phyloP scores from a whole-genome alignment of 108 stramenopile species.

The Skeletonema costatum region DNA sequence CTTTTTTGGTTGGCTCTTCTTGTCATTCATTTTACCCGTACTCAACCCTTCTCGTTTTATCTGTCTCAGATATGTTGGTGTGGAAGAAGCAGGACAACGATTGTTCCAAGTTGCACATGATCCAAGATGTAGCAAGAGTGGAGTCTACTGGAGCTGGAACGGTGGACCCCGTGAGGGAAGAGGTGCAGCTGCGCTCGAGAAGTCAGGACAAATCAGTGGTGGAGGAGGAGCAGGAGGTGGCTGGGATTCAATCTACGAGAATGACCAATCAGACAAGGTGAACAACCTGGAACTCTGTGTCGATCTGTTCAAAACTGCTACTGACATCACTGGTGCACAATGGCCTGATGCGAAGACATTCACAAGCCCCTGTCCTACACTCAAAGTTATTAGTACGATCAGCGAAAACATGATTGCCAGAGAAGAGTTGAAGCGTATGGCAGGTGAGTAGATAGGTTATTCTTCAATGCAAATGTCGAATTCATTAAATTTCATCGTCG shows the following conservation, averaged over 20 bases:
- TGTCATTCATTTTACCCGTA: background rate
- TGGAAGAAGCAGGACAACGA: conserved; percentile 87
- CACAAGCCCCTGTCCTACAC: conserved; percentile 84
- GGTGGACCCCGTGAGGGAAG: conserved; percentile 89
- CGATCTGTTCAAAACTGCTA: conserved; percentile 70
- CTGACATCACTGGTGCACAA: conserved; percentile 82
- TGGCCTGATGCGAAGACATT: conserved; percentile 78
- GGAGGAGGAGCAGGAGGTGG: conserved; percentile 90
- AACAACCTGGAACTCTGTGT: conserved; percentile 72
- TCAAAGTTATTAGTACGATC: conserved; percentile 85
- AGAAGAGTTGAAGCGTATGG: conserved; percentile 89
- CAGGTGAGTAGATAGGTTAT: background rate
- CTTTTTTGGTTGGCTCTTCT: background rate
- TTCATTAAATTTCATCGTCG: background rate
- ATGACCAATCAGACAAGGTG: conserved; percentile 89
- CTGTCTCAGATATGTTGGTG: conserved; percentile 68
- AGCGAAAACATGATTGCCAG: conserved; percentile 73
- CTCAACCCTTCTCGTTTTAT: background rate
- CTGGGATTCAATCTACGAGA: conserved; percentile 88
- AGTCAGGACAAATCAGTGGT: conserved; percentile 84
- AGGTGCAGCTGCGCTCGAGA: conserved; percentile 86
- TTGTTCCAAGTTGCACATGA: conserved; percentile 87
- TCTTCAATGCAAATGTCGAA: background rate
- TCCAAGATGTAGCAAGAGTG: conserved; percentile 82
- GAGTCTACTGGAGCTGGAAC: conserved; percentile 69